phyloP scores from a whole-genome alignment of 2,329 filamentous ascomycete species.

The Sporothrix euskadiensis region DNA sequence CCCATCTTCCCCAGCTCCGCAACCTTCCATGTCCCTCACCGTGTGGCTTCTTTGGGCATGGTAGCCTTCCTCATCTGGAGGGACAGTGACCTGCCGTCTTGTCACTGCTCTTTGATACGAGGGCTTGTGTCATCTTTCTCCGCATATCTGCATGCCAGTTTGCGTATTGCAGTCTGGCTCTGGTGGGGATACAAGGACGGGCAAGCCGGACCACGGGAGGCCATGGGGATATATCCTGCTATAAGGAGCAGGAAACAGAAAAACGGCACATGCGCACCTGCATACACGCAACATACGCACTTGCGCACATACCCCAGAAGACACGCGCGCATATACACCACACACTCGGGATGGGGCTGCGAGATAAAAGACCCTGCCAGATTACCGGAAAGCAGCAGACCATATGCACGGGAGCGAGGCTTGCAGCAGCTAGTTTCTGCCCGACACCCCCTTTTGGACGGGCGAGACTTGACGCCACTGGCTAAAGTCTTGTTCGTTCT shows the following conservation, averaged over 20 bases:
- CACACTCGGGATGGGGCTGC: background rate
- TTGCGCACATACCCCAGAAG: background rate
- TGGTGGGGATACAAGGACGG: background rate
- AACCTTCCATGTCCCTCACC: background rate
- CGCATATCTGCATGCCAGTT: background rate
- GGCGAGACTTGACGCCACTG: background rate
- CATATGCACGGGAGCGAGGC: background rate
- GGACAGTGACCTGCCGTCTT: background rate
- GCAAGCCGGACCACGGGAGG: slow-evolving; percentile 3
- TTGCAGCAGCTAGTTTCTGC: slow-evolving; percentile 6
- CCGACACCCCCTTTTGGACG: background rate
- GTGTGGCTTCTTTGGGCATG: background rate
- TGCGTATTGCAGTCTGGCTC: background rate
- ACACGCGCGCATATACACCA: background rate
- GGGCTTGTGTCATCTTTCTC: background rate
- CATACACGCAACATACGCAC: background rate
- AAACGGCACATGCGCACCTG: slow-evolving; percentile 2
- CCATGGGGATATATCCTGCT: background rate
- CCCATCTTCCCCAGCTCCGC: background rate
- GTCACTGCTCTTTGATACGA: background rate
- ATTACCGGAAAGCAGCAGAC: background rate
- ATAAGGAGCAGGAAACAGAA: background rate
- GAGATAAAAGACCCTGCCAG: background rate
- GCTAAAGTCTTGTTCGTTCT: background rate
- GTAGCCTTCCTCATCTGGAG: background rate